phyloP scores from a whole-genome alignment of 2,329 filamentous ascomycete species.

The Aspergillus sp. region DNA sequence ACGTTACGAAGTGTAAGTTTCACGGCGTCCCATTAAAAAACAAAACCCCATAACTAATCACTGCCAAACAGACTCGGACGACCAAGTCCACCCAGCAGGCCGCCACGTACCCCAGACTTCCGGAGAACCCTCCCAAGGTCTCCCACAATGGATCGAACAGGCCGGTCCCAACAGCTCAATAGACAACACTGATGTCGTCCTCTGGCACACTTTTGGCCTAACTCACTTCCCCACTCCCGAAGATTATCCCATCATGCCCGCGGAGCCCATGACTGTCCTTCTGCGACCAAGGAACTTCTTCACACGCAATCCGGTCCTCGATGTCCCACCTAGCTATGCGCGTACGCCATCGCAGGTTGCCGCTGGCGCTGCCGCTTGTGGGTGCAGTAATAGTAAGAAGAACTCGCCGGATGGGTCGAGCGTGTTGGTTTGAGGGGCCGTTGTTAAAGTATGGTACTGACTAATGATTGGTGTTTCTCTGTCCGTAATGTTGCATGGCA shows the following conservation, averaged over 20 bases:
- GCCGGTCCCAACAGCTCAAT: slow-evolving; percentile 67
- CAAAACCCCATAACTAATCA: background rate
- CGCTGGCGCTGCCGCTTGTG: slow-evolving; percentile 39
- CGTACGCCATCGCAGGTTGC: slow-evolving; percentile 70
- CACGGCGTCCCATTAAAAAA: background rate
- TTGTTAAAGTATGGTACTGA: background rate
- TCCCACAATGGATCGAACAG: slow-evolving; percentile 70
- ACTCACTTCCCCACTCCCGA: slow-evolving; percentile 88
- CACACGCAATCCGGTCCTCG: slow-evolving; percentile 72
- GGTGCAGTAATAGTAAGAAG: slow-evolving; percentile 30
- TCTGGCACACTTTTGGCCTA: slow-evolving; percentile 93
- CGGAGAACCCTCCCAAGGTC: slow-evolving; percentile 70
- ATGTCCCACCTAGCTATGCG: slow-evolving; percentile 75
- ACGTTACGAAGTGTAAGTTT: slow-evolving; percentile 80
- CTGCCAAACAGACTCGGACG: slow-evolving; percentile 63
- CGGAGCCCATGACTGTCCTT: slow-evolving; percentile 78
- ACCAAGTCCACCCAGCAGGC: slow-evolving; percentile 80
- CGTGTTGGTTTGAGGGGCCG: slow-evolving; percentile 30
- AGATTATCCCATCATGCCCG: slow-evolving; percentile 91
- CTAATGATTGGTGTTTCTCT: background rate
- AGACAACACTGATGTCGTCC: slow-evolving; percentile 80
- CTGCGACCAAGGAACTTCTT: slow-evolving; percentile 83
- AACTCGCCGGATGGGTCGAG: slow-evolving; percentile 36
- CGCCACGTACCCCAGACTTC: slow-evolving; percentile 86
- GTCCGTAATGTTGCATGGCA: background rate